Evolutionary conservation across 768 basidiomycete species (phyloP).

Genomic region (Tulasnella sp.): DNA sequence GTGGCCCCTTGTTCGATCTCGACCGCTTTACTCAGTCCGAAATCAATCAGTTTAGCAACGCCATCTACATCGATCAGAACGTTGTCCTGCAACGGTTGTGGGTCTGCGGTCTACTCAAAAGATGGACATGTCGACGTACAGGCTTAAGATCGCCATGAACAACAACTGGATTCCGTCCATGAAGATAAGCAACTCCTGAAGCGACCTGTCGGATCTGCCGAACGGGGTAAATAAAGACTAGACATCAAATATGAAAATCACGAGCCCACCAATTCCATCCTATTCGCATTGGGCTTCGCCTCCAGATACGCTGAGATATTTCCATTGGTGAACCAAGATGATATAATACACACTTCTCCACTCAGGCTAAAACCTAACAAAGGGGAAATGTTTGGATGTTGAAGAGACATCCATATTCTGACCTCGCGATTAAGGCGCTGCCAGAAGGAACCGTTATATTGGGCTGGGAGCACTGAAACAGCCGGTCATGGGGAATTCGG

Average conservation of each 20-base stretch:
- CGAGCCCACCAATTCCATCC: neutral
- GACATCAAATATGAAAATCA: no score
- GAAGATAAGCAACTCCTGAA: slow-evolving; percentile 1
- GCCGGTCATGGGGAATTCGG: neutral
- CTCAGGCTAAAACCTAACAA: neutral
- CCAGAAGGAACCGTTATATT: neutral
- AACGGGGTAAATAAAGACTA: neutral
- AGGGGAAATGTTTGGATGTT: neutral
- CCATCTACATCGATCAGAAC: slow-evolving; percentile 1
- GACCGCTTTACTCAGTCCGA: slow-evolving; percentile 1
- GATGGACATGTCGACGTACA: neutral
- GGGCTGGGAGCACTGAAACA: neutral
- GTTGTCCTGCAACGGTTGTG: neutral
- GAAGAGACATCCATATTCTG: neutral
- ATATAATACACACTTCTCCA: neutral
- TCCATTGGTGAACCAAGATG: neutral
- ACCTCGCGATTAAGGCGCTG: neutral
- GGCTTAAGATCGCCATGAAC: slow-evolving; percentile 7
- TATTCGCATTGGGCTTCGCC: neutral
- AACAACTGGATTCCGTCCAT: neutral
- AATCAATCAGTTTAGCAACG: neutral
- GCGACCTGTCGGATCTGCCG: neutral
- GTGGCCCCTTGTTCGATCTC: neutral
- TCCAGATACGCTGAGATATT: neutral
- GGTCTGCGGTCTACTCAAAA: neutral